These are phyloP conservation scores for Lasiosphaeria ovina DNA, from an alignment of 495 filamentous ascomycete genomes.

Conservation along the genomic window DNA sequence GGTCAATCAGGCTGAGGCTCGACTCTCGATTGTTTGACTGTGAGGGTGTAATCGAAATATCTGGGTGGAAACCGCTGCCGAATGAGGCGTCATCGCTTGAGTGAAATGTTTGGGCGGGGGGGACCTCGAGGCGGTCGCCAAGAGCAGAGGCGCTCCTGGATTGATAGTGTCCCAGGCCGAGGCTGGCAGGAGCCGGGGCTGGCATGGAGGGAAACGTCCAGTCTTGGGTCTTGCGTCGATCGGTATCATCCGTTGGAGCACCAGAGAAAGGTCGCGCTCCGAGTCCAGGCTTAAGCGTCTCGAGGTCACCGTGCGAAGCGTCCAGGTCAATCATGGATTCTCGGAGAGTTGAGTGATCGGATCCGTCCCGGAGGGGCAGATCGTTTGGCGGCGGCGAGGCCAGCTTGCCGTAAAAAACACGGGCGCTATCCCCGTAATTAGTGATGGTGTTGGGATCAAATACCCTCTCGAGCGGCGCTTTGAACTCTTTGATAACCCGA, in stretches of 20 bases:
- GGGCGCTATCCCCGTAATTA: conserved; percentile 15
- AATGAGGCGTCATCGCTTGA: neutral
- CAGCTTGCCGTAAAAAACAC: conserved; percentile 14
- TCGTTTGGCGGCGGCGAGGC: conserved; percentile 7
- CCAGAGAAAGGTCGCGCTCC: neutral
- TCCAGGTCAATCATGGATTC: conserved; percentile 20
- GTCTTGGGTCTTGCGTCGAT: conserved; percentile 12
- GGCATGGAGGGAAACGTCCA: conserved; percentile 12
- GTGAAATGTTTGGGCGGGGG: conserved; percentile 2
- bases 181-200: neutral
- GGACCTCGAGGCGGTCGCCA: neutral
- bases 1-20: conserved; percentile 9
- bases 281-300: conserved; percentile 15
- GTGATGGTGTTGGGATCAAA: conserved; percentile 20
- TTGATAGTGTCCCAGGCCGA: neutral
- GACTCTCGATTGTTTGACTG: conserved; percentile 3
- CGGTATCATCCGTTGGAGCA: neutral
- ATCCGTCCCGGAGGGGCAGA: conserved; percentile 12
- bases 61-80: neutral
- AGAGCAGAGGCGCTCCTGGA: neutral
- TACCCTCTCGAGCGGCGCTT: conserved; percentile 15
- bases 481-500: conserved; percentile 15
- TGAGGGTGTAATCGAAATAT: neutral
- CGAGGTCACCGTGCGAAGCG: conserved; percentile 8
- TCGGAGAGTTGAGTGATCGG: conserved; percentile 11